These are phyloP conservation scores for Aspergillus pseudoglaucus DNA, from an alignment of 2,329 filamentous ascomycete species.

Conservation along the genomic window DNA sequence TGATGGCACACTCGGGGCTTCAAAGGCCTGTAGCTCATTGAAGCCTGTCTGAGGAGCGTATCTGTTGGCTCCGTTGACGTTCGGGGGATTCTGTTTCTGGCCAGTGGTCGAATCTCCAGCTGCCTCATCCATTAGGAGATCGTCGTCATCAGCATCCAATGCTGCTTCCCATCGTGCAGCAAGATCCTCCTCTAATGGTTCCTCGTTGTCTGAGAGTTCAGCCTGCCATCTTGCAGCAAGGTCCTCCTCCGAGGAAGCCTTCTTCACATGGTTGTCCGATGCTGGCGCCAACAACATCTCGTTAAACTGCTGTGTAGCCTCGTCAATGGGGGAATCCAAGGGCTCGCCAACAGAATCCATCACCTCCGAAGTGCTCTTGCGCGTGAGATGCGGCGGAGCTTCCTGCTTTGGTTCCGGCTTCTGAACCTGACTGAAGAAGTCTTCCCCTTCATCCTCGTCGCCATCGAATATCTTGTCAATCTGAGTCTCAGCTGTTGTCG, in stretches of 20 bases:
- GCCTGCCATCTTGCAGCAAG: constrained; percentile 77
- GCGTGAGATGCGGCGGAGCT: constrained; percentile 41
- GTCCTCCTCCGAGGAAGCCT: constrained; percentile 47
- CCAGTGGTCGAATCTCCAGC: constrained; percentile 15
- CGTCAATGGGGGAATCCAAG: constrained; percentile 21
- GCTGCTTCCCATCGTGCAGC: constrained; percentile 59
- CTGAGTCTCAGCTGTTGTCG: constrained; percentile 19
- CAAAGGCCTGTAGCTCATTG: constrained; percentile 18
- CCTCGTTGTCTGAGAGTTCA: constrained; percentile 54
- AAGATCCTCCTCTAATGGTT: constrained; percentile 55
- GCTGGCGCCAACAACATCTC: constrained; percentile 17
- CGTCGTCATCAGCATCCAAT: constrained; percentile 66
- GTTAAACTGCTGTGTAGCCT: constrained; percentile 21
- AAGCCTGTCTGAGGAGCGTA: constrained; percentile 10
- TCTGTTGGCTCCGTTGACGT: constrained; percentile 15
- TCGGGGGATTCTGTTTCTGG: constrained; percentile 15
- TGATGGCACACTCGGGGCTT: constrained; percentile 10
- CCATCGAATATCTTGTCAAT: constrained; percentile 33
- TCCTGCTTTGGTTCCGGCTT: constrained; percentile 8
- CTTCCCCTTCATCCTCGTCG: constrained; percentile 30
- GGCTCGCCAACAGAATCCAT: constrained; percentile 45
- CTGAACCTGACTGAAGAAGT: constrained; percentile 29
- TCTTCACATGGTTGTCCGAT: constrained; percentile 14
- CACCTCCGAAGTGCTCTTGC: constrained; percentile 66
- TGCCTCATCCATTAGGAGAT: constrained; percentile 66